Percentiles rank a stretch among this genome's conserved stretches.
Conservation (phyloP, 495 filamentous ascomycete species). For the Aspergillus biplanus region DNA sequence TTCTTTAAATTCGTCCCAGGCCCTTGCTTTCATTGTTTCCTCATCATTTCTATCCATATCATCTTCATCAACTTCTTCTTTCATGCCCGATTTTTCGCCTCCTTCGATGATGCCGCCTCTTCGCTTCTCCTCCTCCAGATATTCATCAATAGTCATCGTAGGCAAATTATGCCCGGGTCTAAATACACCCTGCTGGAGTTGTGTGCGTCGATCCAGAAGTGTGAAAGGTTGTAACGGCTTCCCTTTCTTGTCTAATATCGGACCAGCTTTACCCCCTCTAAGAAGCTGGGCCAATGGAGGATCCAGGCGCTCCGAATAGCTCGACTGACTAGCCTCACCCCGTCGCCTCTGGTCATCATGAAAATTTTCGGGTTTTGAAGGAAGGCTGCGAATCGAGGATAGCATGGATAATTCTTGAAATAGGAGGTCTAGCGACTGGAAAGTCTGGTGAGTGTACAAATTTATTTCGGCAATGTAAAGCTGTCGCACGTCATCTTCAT, state of each 20-base stretch:
- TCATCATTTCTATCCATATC: constrained; percentile 80
- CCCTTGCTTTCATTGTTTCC: constrained; percentile 90
- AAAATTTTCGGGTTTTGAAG: constrained; percentile 29
- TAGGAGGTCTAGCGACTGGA: constrained; percentile 82
- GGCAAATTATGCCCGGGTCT: constrained; percentile 88
- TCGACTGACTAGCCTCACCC: constrained; percentile 40
- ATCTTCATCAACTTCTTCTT: constrained; percentile 83
- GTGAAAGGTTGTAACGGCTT: constrained; percentile 93
- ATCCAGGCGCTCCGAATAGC: constrained; percentile 80
- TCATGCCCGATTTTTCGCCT: constrained; percentile 72
- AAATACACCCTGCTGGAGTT: constrained; percentile 83
- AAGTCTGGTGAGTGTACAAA: constrained; percentile 75
- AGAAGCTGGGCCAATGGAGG: constrained; percentile 58
- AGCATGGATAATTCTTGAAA: constrained; percentile 84
- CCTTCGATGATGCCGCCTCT: constrained; percentile 91
- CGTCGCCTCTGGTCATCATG: constrained; percentile 53
- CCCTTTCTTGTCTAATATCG: constrained; percentile 77
- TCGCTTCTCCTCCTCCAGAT: constrained; percentile 86
- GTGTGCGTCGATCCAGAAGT: constrained; percentile 74
- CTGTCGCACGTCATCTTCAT: constrained; percentile 78
- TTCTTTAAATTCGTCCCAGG: constrained; percentile 95
- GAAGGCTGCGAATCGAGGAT: constrained; percentile 63
- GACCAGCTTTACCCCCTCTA: constrained; percentile 61
- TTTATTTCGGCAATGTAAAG: constrained; percentile 76
- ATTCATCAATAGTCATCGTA: constrained; percentile 98